phyloP scores from a whole-genome alignment of 176 grass and related monocot species.

The Leersia perrieri region DNA sequence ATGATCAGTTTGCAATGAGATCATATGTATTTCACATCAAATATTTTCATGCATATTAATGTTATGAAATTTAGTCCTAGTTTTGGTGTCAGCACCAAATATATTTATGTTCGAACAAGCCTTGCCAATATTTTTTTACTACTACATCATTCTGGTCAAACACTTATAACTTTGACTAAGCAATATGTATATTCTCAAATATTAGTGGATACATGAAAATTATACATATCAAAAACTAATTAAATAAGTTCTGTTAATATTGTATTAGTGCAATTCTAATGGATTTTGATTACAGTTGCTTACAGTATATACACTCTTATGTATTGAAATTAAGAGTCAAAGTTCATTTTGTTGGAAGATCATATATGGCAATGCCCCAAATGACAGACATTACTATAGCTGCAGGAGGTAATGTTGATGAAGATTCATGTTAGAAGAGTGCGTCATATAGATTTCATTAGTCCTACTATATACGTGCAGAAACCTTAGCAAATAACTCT shows the following conservation, averaged over 20 bases:
- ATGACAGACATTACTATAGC: background rate
- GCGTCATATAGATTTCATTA: no score
- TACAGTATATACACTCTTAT: background rate
- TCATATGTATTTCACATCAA: background rate
- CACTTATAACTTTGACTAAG: background rate
- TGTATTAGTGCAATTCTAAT: background rate
- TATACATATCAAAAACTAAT: background rate
- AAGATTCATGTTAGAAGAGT: background rate
- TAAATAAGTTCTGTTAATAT: background rate
- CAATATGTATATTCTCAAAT: background rate
- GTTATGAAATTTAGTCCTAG: background rate
- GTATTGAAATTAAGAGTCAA: background rate
- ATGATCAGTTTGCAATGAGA: background rate
- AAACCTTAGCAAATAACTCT: no score
- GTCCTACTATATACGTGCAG: no score
- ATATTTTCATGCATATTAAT: background rate
- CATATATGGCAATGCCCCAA: background rate
- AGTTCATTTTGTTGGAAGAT: background rate
- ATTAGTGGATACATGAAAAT: background rate
- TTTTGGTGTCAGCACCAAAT: background rate
- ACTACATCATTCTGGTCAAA: background rate
- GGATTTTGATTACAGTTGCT: background rate
- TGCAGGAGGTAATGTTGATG: background rate
- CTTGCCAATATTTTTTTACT: background rate
- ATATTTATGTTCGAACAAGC: background rate